Base-by-base conservation (phyloP, 768 basidiomycete genomes). In the Amanita inopinata region DNA sequence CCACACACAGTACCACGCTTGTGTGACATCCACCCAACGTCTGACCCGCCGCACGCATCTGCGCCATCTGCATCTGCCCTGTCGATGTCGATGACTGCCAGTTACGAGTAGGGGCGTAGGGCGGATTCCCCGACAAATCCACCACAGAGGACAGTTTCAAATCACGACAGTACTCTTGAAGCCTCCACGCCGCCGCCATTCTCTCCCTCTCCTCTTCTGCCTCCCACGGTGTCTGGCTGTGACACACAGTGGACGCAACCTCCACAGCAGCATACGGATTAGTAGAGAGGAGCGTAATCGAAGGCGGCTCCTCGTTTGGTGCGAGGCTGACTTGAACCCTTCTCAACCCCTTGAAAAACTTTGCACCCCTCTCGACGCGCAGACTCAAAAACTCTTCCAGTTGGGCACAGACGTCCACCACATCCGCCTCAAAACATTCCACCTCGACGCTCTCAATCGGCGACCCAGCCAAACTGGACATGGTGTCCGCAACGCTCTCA, bases 391-490 rank as follows among this genome's bases (percentile, higher is more conserved):
- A 78, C 31, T 71, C 70, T 46, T 73, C 70, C 15, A 81, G 61
- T 2, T 73, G 73, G 3, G 61, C 51, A 53, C 78, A 79, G 20
- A 74, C 64, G 47, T 81, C 79, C n/a, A 71, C 69, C 7, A 78
- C 69, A 50, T 80, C 78, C 48, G 78, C 77, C 44, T 72, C 71
- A 56, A 71, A 76, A 59, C 76, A 78, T 47, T 75, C 70, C 39
- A 79, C 62, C 5, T 72, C 71, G 12, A 80, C 61, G 11, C 61
- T 63, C 52, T 79, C 75, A 39, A 81, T 73, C 17, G 78, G 79
- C 0, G 73, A 75, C 3, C 68, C 73, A 7, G 75, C 70, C 24
- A 81, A 66, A 49, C 72, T 71, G 8, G 73, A 56, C 51, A 78
- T 68, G 3, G 78, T 78, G 50, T 77, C 71, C 19, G 73, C 73